A percentile compares a stretch with the other conserved stretches of the same genome.
phyloP scores from a whole-genome alignment of 2,329 filamentous ascomycete genomes.

The Penicillium corylophilum region DNA sequence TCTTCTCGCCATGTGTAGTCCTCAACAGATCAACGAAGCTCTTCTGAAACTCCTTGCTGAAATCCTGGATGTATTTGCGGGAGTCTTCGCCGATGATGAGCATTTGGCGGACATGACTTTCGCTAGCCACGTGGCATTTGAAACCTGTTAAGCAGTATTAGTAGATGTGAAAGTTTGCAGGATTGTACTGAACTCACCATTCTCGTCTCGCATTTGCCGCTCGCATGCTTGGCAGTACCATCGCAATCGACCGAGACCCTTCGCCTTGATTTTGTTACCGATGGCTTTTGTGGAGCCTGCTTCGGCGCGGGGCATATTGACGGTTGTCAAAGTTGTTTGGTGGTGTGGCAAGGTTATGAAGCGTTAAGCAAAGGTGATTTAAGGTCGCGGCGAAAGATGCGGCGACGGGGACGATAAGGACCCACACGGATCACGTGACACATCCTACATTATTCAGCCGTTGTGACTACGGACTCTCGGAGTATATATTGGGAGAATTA shows the following conservation, averaged over 20 bases:
- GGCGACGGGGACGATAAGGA: background rate
- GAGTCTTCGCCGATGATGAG: constrained; percentile 83
- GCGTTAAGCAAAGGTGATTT: background rate
- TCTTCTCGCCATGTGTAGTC: constrained; percentile 87
- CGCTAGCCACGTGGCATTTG: constrained; percentile 79
- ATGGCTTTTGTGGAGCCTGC: constrained; percentile 88
- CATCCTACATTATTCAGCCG: background rate
- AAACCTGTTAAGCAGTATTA: constrained; percentile 49
- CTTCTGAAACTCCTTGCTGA: constrained; percentile 73
- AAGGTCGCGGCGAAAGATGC: background rate
- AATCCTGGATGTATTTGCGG: constrained; percentile 79
- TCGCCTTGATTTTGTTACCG: constrained; percentile 82
- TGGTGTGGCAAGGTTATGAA: background rate
- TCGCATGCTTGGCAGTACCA: constrained; percentile 91
- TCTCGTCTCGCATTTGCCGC: constrained; percentile 76
- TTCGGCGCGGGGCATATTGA: constrained; percentile 86
- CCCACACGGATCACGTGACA: background rate
- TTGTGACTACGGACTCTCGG: no score
- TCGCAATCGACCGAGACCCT: constrained; percentile 69
- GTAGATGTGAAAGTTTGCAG: background rate
- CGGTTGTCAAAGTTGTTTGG: background rate
- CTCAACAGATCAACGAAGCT: constrained; percentile 76
- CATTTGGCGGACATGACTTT: constrained; percentile 88
- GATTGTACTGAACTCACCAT: constrained; percentile 47
- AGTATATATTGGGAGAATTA: no score